These are phyloP conservation scores for Artemisia argyi DNA, from an alignment of 129 eudicot genomes.

Conservation along the genomic window DNA sequence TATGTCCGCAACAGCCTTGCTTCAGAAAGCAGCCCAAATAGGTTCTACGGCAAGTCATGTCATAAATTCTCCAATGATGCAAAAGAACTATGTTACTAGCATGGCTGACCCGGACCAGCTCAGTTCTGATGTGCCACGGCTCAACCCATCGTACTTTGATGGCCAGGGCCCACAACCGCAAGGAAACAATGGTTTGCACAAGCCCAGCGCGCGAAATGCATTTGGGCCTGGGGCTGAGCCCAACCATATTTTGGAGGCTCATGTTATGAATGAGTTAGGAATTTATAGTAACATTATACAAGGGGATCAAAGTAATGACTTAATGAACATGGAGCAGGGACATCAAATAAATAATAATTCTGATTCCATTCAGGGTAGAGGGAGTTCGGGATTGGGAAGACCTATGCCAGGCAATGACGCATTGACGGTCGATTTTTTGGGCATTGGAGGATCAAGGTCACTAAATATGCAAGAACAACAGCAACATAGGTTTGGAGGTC, in stretches of 20 bases:
- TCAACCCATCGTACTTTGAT: constrained; percentile 16
- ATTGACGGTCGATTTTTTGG: constrained; percentile 65
- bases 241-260: constrained; percentile 12
- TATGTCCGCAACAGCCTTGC: constrained; percentile 70
- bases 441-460: constrained; percentile 52
- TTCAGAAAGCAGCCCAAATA: constrained; percentile 63
- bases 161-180: constrained; percentile 25
- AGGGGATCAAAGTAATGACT: constrained; percentile 30
- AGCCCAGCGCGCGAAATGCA: constrained; percentile 39
- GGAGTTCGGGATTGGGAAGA: constrained; percentile 25
- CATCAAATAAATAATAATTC: constrained; percentile 14
- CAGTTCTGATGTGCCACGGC: constrained; percentile 25
- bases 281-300: constrained; percentile 47
- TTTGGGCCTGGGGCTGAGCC: constrained; percentile 13
- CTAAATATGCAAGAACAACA: constrained; percentile 35
- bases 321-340: constrained; percentile 27
- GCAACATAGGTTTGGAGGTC: constrained; percentile 8
- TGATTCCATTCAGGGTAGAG: constrained; percentile 6
- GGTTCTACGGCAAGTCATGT: constrained; percentile 40
- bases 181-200: constrained; percentile 29
- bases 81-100: constrained; percentile 53
- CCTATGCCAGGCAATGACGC: constrained; percentile 18
- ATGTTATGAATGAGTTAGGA: constrained; percentile 38
- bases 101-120: constrained; percentile 56
- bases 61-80: constrained; percentile 64